A percentile compares a stretch with the other conserved stretches of the same genome.
phyloP scores from a whole-genome alignment of 345 rosid species.

The Acer campestre region DNA sequence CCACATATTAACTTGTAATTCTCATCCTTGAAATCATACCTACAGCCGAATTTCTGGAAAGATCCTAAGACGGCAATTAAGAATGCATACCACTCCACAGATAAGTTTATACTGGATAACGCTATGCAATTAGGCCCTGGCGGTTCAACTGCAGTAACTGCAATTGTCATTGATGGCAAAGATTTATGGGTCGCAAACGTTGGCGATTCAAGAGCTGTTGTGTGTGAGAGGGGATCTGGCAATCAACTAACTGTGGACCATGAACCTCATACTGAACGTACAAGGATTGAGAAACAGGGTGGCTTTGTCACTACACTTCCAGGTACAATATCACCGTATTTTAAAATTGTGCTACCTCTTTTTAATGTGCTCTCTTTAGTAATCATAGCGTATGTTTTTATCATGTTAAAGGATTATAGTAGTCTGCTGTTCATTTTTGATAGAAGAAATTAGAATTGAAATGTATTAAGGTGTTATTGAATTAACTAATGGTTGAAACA shows the following conservation, averaged over 20 bases:
- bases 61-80: conserved; percentile 45
- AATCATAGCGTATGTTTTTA: no score
- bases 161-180: conserved; percentile 57
- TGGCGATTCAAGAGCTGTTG: conserved; percentile 64
- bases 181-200: conserved; percentile 66
- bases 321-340: conserved; percentile 26
- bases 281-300: conserved; percentile 53
- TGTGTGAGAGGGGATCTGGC: conserved; percentile 56
- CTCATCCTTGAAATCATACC: neutral
- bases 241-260: conserved; percentile 61
- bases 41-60: conserved; percentile 51
- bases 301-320: conserved; percentile 61
- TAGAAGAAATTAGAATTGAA: neutral
- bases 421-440: neutral
- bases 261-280: conserved; percentile 49
- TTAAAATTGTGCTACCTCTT: no score
- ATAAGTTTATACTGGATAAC: conserved; percentile 51
- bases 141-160: conserved; percentile 69
- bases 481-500: neutral
- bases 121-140: conserved; percentile 58
- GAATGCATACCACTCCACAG: conserved; percentile 54
- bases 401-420: neutral
- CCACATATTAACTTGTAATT: neutral
- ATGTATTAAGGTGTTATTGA: neutral
- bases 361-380: no score